A percentile compares a stretch with the other conserved stretches of the same genome.
Conservation (phyloP, 805 yeast genomes). For the Pichia californica region DNA sequence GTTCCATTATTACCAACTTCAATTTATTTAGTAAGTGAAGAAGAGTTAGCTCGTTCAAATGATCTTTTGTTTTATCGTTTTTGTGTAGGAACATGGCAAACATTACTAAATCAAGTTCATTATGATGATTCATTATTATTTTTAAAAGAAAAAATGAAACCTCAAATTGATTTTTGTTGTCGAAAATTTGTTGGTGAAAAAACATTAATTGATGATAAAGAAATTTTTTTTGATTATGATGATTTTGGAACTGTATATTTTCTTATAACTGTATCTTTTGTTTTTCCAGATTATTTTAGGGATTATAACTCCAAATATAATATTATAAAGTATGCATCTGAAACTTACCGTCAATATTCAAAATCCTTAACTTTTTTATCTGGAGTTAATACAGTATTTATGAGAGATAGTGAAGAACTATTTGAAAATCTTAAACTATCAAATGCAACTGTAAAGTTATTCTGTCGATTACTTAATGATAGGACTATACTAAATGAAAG, state of each 20-base stretch:
- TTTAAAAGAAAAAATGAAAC: constrained; percentile 15
- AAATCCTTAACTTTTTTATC: constrained; percentile 22
- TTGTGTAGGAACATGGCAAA: constrained; percentile 26
- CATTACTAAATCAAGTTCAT: constrained; percentile 15
- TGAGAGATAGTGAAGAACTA: constrained; percentile 15
- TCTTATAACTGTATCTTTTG: constrained; percentile 4
- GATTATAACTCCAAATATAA: constrained; percentile 18
- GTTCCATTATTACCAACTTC: constrained; percentile 21
- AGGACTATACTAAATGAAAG: neutral
- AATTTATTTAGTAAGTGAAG: constrained; percentile 20
- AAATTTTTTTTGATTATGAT: constrained; percentile 1
- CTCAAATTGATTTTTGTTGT: constrained; percentile 20
- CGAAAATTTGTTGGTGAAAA: constrained; percentile 19
- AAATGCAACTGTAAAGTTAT: constrained; percentile 1
- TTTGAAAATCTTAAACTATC: constrained; percentile 17
- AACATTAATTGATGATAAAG: constrained; percentile 6
- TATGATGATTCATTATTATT: constrained; percentile 1
- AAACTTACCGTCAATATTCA: constrained; percentile 10
- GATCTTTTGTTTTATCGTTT: constrained; percentile 28
- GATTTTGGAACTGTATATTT: constrained; percentile 7
- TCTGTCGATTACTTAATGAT: constrained; percentile 1
- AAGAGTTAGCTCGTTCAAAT: constrained; percentile 19
- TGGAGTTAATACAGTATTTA: constrained; percentile 21
- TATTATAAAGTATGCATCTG: constrained; percentile 18
- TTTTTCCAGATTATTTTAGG: constrained; percentile 16